Base-by-base conservation (phyloP, 108 stramenopile genomes). In the Chaetoceros tenuissimus region DNA sequence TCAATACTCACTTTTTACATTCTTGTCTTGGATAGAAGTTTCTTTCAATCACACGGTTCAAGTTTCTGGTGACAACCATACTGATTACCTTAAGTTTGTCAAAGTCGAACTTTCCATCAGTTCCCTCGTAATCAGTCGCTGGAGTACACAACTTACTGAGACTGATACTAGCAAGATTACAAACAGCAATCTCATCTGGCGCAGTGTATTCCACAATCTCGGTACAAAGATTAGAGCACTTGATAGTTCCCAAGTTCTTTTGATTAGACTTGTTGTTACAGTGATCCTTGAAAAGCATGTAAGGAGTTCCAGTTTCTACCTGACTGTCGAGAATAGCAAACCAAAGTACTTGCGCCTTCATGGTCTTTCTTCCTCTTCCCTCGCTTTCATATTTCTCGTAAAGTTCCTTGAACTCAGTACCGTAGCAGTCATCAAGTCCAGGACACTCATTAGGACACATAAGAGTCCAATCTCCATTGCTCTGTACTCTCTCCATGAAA, bases 281-380 rank as follows among this genome's bases (percentile, higher is more conserved):
- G 45, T 89, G 83, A 69, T 99, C 99, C 87, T 99, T 99, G 92
- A 81, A 99, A 59, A 98, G 78, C 94, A 99, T 99, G 87, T 98
- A 99, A 31, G 99, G 99, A 43, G 97, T 98, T 57, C 99, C 99
- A 3, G 97, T 99, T 83, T 99, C 99, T 31, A 98, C 93, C 81
- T 99, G 99, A 17, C 90, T 81, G 69, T 96, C 95, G 67, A 99
- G 71, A 68, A 99, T 82, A 50, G 94, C 94, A 77, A 94, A 96
- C 99, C 99, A 99, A 26, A 99, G 70, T 63, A 93, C 84, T 63
- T 96, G 99, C 2, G 99, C 99, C 55, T 85, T 78, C 66, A 99
- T 87, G 25, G 89, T 92, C 63, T 87, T 73, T 24, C 95, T 77
- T 24, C 75, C 96, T 61, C 77, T 79, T 30, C 96, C 96, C 68